Evolutionary conservation across 2,329 filamentous ascomycete species (phyloP), one percentile per base, ranked within the genome.

Genomic region (Pestalotiopsis sp.): DNA sequence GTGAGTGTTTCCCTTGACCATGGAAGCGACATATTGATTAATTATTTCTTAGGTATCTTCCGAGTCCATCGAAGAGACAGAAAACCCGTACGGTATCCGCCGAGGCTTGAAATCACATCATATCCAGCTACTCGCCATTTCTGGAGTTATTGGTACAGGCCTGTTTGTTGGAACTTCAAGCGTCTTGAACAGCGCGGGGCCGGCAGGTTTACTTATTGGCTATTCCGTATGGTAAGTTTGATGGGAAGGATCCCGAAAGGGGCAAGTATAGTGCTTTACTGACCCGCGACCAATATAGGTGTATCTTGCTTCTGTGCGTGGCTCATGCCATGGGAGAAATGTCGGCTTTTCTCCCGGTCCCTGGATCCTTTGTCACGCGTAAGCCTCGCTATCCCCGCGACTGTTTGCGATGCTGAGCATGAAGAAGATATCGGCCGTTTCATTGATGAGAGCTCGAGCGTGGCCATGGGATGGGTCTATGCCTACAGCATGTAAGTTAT

Each of bases 331-430:
- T 76, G 25, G 83, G 83, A 57, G 84, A 86, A 73, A 86, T 86
- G 84, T 81, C 83, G 23, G 85, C 81, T 31, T 86, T 83, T 70
- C 73, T 84, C 36, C 84, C 84, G 13, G 81, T 86, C 14, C 81
- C 81, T 3, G 81, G 79, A 4, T 80, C 81, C 3, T 84, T 84
- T 71, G 80, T 85, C 62, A 81, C 81, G 17, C 81, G 84, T 67
- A 82, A 81, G 17, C 80, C 82, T 62, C 79, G 81, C 11, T n/a
- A n/a, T n/a, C 6, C 9, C 4, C 5, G 45, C n/a, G n/a, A n/a
- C 13, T n/a, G 4, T 49, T 45, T n/a, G 5, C n/a, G 20, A 52
- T 52, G 7, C 45, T 52, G 45, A 52, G 3, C 6, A 7, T n/a
- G n/a, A n/a, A 17, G n/a, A 4, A 52, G 45, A 52, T 52, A 52